A percentile compares a stretch with the other conserved stretches of the same genome.
These are phyloP conservation scores for Obelidium mucronatum DNA, from an alignment of 192 early-diverging fungal genomes.

Conservation along the genomic window DNA sequence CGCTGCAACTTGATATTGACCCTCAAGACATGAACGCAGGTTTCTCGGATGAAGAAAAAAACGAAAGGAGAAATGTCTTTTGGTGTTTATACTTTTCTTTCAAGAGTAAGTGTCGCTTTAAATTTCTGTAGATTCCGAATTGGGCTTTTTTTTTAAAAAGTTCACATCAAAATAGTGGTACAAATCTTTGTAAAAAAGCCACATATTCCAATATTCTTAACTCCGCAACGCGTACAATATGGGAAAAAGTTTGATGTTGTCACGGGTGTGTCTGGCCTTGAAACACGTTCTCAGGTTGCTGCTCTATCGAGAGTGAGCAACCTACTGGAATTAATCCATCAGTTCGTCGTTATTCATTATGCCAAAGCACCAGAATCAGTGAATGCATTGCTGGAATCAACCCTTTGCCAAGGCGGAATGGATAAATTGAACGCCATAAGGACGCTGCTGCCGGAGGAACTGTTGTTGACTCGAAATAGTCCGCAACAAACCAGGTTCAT, in stretches of 20 bases:
- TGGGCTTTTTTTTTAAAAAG: too few species aligned
- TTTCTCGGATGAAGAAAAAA: slow-evolving; percentile 8
- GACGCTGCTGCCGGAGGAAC: too few species aligned
- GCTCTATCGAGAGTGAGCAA: background rate
- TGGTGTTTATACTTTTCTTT: background rate
- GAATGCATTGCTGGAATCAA: too few species aligned
- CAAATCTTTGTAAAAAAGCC: background rate
- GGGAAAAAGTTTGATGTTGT: background rate
- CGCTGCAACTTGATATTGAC: background rate
- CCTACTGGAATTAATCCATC: background rate
- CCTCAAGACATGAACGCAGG: background rate
- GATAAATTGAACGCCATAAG: too few species aligned
- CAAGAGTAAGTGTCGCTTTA: background rate
- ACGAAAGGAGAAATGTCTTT: background rate
- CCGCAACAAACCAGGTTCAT: too few species aligned
- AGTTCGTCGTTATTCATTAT: background rate
- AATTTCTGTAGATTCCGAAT: too few species aligned
- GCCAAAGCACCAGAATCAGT: too few species aligned
- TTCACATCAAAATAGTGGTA: background rate
- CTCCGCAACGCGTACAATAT: background rate
- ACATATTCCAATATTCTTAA: background rate
- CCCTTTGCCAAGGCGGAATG: too few species aligned
- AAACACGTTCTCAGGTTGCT: background rate
- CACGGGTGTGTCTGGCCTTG: too few species aligned
- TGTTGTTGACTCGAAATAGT: too few species aligned